Percentiles rank a stretch among this genome's conserved stretches.
These are phyloP conservation scores for Raddia distichophylla DNA, from an alignment of 176 grass and related monocot species.

Conservation along the genomic window DNA sequence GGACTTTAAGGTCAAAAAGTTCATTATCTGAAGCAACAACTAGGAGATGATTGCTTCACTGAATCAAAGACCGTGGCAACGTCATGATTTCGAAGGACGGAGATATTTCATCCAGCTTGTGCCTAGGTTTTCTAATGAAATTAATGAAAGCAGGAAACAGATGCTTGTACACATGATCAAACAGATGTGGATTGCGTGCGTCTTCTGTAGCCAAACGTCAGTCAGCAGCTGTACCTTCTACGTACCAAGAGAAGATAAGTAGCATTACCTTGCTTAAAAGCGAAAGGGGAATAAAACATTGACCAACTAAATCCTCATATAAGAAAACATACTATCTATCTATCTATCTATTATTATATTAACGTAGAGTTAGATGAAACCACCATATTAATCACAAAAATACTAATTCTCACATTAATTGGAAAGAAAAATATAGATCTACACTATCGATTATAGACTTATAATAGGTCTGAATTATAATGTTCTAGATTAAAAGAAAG, in stretches of 20 bases:
- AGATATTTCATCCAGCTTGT: background rate
- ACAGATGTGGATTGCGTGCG: background rate
- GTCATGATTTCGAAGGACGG: background rate
- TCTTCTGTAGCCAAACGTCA: background rate
- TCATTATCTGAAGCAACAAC: background rate
- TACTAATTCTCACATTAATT: too few relatives aligned
- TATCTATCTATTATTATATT: too few relatives aligned
- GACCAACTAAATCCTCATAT: background rate
- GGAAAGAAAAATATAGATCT: too few relatives aligned
- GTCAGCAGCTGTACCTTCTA: background rate
- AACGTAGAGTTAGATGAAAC: too few relatives aligned
- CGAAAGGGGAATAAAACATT: background rate
- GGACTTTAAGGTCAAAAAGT: background rate
- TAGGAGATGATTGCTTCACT: background rate
- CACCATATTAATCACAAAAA: too few relatives aligned
- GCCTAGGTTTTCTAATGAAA: background rate
- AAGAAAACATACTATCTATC: background rate
- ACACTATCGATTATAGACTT: too few relatives aligned
- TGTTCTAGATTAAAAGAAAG: too few relatives aligned
- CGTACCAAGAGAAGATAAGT: background rate
- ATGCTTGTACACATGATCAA: background rate
- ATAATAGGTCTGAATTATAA: too few relatives aligned
- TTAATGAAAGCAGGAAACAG: background rate
- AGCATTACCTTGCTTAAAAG: background rate
- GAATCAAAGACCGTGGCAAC: background rate